Percentiles rank a stretch among this genome's conserved stretches.
phyloP scores from a whole-genome alignment of 1,139 yeast genomes.

The Suhomyces wounanorum region DNA sequence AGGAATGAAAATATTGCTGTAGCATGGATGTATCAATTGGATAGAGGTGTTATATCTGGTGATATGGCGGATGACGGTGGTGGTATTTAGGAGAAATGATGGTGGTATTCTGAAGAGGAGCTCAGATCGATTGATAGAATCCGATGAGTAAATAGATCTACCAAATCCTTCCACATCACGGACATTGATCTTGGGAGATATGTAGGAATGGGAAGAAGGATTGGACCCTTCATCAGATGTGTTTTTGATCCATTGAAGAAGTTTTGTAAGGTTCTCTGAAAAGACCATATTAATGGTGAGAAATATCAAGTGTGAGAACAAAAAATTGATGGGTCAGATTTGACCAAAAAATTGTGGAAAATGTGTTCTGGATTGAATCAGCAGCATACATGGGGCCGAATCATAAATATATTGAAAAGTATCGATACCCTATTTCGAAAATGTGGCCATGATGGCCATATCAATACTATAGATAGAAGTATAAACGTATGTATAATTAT shows the following conservation, averaged over 20 bases:
- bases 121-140: slow-evolving; percentile 39
- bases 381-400: background rate
- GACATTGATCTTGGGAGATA: slow-evolving; percentile 35
- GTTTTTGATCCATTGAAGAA: slow-evolving; percentile 29
- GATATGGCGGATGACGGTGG: slow-evolving; percentile 51
- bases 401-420: background rate
- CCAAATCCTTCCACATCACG: slow-evolving; percentile 47
- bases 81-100: slow-evolving; percentile 58
- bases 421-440: background rate
- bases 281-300: slow-evolving; percentile 1
- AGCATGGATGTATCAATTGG: slow-evolving; percentile 24
- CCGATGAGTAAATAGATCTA: slow-evolving; percentile 57
- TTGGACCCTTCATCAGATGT: slow-evolving; percentile 24
- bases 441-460: background rate
- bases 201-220: slow-evolving; percentile 27
- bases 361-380: background rate
- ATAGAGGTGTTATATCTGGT: slow-evolving; percentile 24
- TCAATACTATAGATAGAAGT: background rate
- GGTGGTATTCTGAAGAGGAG: slow-evolving; percentile 59
- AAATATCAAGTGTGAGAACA: background rate
- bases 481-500: background rate
- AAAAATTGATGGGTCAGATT: background rate
- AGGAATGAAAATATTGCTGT: slow-evolving; percentile 26
- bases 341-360: background rate
- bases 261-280: slow-evolving; percentile 4